phyloP scores from a whole-genome alignment of 148 eudicot genomes.

The Mesembryanthemum crystallinum region DNA sequence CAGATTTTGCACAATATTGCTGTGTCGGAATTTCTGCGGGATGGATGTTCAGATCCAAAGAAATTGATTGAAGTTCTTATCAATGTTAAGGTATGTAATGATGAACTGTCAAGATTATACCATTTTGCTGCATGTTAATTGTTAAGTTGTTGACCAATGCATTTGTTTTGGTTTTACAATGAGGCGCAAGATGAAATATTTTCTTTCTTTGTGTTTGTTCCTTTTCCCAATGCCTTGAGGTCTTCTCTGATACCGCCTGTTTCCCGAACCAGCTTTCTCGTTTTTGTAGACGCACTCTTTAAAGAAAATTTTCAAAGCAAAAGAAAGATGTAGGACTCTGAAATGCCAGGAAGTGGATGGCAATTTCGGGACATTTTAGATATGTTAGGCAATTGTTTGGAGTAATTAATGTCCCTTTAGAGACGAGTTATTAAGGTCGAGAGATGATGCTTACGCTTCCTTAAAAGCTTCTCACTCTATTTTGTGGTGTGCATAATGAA shows the following conservation, averaged over 20 bases:
- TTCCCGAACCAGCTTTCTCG: not conserved
- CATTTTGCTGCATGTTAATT: not conserved
- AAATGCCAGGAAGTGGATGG: not conserved
- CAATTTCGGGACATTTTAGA: not conserved
- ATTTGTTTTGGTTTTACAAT: not conserved
- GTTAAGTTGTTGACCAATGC: not conserved
- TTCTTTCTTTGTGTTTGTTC: not conserved
- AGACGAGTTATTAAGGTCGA: not conserved
- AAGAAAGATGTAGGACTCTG: not conserved
- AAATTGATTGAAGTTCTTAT: conserved; percentile 64
- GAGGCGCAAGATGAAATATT: not conserved
- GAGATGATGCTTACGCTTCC: not conserved
- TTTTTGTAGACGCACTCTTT: not conserved
- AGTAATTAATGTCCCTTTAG: not conserved
- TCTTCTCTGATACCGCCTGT: not conserved
- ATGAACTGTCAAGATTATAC: not conserved
- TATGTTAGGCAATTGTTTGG: not conserved
- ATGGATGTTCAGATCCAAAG: conserved; percentile 74
- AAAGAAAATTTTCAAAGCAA: not conserved
- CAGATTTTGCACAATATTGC: conserved; percentile 84
- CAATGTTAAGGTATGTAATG: conserved; percentile 58
- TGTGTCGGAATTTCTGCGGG: conserved; percentile 56
- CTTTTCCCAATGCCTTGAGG: not conserved
- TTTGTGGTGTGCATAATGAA: not conserved
- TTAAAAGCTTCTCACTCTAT: not conserved